phyloP scores from a whole-genome alignment of 345 rosid genomes.

The Xanthoceras sorbifolium region DNA sequence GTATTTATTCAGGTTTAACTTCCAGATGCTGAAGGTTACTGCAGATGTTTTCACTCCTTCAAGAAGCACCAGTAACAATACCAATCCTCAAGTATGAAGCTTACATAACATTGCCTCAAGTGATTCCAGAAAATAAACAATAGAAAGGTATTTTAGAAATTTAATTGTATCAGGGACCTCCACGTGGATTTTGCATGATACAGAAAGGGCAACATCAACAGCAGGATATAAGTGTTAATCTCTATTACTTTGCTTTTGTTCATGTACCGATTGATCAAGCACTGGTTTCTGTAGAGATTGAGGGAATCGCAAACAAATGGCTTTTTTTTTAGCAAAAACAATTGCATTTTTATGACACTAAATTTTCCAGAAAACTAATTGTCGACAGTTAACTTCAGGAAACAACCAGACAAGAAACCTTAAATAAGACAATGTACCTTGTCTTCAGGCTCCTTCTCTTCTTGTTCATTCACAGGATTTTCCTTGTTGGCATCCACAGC shows the following conservation, averaged over 20 bases:
- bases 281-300: not conserved
- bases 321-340: no score
- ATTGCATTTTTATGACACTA: not conserved
- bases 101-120: not conserved
- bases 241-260: not conserved
- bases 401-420: not conserved
- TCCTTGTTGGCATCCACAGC: slow-evolving; percentile 75
- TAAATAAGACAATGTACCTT: slow-evolving; percentile 47
- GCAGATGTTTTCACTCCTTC: not conserved
- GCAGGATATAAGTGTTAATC: not conserved
- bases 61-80: not conserved
- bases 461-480: slow-evolving; percentile 48
- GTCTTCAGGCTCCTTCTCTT: slow-evolving; percentile 83
- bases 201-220: not conserved
- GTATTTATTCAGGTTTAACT: no score
- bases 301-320: not conserved
- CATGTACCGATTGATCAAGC: not conserved
- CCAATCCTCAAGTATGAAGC: not conserved
- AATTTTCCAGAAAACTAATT: not conserved
- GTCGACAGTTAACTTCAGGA: not conserved
- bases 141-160: not conserved
- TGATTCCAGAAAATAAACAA: not conserved
- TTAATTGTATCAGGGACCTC: not conserved
- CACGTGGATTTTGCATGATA: not conserved
- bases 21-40: no score